A percentile compares a stretch with the other conserved stretches of the same genome.
Evolutionary conservation across 768 basidiomycete species (phyloP).

Genomic region (Aureoboletus auriporus): DNA sequence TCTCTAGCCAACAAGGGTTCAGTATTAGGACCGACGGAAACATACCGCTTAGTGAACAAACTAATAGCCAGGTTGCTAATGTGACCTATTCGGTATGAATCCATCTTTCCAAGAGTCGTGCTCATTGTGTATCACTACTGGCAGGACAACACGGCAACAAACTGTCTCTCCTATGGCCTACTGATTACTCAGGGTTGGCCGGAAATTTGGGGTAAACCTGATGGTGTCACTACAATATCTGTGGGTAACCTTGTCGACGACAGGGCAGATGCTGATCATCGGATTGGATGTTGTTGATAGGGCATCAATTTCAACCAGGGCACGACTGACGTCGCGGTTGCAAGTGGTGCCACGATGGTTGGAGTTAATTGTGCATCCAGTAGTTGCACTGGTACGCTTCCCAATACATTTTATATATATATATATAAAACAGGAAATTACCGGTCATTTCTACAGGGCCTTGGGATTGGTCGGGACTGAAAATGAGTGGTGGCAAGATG

Average conservation of each 20-base stretch:
- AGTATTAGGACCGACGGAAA: conserved; percentile 44
- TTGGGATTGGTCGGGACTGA: conserved; percentile 51
- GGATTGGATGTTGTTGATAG: conserved; percentile 28
- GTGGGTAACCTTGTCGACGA: conserved; percentile 34
- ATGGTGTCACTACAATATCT: conserved; percentile 53
- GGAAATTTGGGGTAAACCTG: conserved; percentile 45
- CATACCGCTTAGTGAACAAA: too few relatives aligned
- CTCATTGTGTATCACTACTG: conserved; percentile 1
- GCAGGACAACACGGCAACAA: conserved; percentile 52
- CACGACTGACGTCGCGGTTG: conserved; percentile 41
- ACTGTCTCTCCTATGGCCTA: conserved; percentile 47
- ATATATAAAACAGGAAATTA: neutral
- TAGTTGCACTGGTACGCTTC: too few relatives aligned
- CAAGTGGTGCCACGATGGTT: conserved; percentile 39
- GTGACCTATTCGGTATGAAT: conserved; percentile 44
- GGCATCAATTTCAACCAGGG: conserved; percentile 45
- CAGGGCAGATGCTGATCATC: neutral
- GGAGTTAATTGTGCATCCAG: conserved; percentile 64
- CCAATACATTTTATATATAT: conserved; percentile 46
- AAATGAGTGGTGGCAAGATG: conserved; percentile 39
- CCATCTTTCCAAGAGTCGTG: neutral
- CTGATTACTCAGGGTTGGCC: conserved; percentile 66
- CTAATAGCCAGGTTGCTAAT: conserved; percentile 43
- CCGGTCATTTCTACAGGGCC: conserved; percentile 28
- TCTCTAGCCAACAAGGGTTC: conserved; percentile 45